Conservation (phyloP, 768 basidiomycete genomes). For the Crepidotus variabilis region DNA sequence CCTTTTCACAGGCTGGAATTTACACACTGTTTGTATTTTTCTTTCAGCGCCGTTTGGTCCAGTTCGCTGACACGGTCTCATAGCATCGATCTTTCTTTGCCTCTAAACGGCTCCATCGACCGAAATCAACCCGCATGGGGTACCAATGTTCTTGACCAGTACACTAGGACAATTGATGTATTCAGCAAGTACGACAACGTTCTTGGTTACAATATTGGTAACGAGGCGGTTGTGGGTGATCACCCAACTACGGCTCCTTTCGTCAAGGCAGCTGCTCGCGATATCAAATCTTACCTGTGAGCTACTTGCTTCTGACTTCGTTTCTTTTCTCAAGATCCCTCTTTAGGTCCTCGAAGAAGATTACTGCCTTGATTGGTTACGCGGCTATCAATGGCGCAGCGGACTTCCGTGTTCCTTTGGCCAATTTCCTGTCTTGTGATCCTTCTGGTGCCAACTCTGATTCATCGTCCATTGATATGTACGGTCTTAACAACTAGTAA, state of each 20-base stretch:
- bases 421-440: slow-evolving; percentile 81
- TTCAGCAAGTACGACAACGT: slow-evolving; percentile 90
- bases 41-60: not conserved
- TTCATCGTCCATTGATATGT: slow-evolving; percentile 72
- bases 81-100: slow-evolving; percentile 85
- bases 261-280: slow-evolving; percentile 89
- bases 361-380: slow-evolving; percentile 74
- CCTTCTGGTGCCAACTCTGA: slow-evolving; percentile 47
- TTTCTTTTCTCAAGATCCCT: slow-evolving; percentile 7
- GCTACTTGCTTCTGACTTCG: slow-evolving; percentile 19
- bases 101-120: slow-evolving; percentile 83
- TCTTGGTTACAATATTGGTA: slow-evolving; percentile 86
- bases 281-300: slow-evolving; percentile 80
- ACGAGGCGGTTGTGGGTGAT: slow-evolving; percentile 63
- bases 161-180: slow-evolving; percentile 70
- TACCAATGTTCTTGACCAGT: slow-evolving; percentile 74
- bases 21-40: slow-evolving; percentile 72
- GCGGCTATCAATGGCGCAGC: slow-evolving; percentile 75
- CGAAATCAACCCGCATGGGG: slow-evolving; percentile 73
- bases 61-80: not conserved
- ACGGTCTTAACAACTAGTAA: slow-evolving; percentile 84
- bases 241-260: slow-evolving; percentile 67
- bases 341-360: slow-evolving; percentile 58
- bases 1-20: slow-evolving; percentile 75
- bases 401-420: slow-evolving; percentile 60